Evolutionary conservation across 1,284 basidiomycete species (phyloP).

Genomic region (Cryptococcus floricola): DNA sequence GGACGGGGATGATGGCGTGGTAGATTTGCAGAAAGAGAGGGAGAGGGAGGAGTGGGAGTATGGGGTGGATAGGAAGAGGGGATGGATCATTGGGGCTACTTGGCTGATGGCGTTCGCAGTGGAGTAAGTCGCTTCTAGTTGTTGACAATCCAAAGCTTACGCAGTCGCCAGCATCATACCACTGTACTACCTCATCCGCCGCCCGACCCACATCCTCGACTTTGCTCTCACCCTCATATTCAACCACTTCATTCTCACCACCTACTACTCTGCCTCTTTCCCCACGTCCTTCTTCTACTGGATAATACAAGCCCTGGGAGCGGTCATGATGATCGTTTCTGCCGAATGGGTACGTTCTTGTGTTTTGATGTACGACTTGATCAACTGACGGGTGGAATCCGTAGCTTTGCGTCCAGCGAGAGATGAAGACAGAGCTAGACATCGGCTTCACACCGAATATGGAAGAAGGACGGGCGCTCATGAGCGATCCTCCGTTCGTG

Average conservation of each 20-base stretch:
- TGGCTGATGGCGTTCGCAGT: conserved; percentile 75
- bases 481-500: conserved; percentile 2
- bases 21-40: conserved; percentile 3
- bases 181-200: conserved; percentile 78
- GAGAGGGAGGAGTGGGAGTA: conserved; percentile 48
- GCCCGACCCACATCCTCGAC: conserved; percentile 91
- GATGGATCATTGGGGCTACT: conserved; percentile 79
- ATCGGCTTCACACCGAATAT: conserved; percentile 39
- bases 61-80: conserved; percentile 65
- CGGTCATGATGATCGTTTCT: conserved; percentile 68
- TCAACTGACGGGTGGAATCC: neutral
- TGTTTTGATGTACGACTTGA: neutral
- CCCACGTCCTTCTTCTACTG: conserved; percentile 90
- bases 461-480: conserved; percentile 9
- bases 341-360: conserved; percentile 65
- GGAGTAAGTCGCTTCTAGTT: conserved; percentile 60
- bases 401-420: conserved; percentile 75
- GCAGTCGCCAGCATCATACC: conserved; percentile 67
- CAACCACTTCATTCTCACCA: conserved; percentile 85
- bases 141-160: neutral
- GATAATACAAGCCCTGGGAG: conserved; percentile 67
- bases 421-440: conserved; percentile 81
- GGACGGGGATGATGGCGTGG: conserved; percentile 5
- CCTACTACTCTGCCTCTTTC: conserved; percentile 80
- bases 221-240: conserved; percentile 85